These are phyloP conservation scores for Fraxinus latifolia DNA, from an alignment of 305 asterid species.

Conservation along the genomic window DNA sequence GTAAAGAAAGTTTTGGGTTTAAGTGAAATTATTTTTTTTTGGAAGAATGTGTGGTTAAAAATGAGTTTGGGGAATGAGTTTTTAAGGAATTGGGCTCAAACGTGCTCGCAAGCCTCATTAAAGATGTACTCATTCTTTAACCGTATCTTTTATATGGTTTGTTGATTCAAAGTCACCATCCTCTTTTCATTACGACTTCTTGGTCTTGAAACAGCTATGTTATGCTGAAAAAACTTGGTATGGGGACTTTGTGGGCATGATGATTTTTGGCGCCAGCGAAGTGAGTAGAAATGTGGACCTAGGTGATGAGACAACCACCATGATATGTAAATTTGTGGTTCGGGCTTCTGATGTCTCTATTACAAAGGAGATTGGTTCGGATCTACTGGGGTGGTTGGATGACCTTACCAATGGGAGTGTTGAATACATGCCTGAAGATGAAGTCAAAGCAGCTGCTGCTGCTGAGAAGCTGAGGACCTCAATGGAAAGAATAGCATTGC, in stretches of 20 bases:
- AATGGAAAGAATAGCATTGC: slow-evolving; percentile 77
- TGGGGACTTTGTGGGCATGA: slow-evolving; percentile 89
- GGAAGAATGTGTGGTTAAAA: too few species aligned
- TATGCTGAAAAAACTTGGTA: slow-evolving; percentile 93
- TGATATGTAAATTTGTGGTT: slow-evolving; percentile 87
- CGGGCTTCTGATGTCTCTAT: slow-evolving; percentile 84
- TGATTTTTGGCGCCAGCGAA: slow-evolving; percentile 91
- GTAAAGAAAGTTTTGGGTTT: too few species aligned
- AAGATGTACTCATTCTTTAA: not conserved
- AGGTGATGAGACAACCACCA: slow-evolving; percentile 89
- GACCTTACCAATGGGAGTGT: slow-evolving; percentile 81
- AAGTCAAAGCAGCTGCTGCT: slow-evolving; percentile 73
- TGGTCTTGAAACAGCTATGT: slow-evolving; percentile 54
- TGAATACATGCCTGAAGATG: slow-evolving; percentile 82
- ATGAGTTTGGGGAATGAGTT: too few species aligned
- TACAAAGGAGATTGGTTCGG: slow-evolving; percentile 73
- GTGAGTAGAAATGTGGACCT: slow-evolving; percentile 93
- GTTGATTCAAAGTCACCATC: not conserved
- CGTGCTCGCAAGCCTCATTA: not conserved
- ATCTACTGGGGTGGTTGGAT: slow-evolving; percentile 85
- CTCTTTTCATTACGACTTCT: not conserved
- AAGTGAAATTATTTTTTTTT: too few species aligned
- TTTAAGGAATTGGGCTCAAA: not conserved
- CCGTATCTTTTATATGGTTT: not conserved
- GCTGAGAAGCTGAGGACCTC: slow-evolving; percentile 60